Evolutionary conservation across 345 rosid genomes (phyloP).

Genomic region (Brassica incana): DNA sequence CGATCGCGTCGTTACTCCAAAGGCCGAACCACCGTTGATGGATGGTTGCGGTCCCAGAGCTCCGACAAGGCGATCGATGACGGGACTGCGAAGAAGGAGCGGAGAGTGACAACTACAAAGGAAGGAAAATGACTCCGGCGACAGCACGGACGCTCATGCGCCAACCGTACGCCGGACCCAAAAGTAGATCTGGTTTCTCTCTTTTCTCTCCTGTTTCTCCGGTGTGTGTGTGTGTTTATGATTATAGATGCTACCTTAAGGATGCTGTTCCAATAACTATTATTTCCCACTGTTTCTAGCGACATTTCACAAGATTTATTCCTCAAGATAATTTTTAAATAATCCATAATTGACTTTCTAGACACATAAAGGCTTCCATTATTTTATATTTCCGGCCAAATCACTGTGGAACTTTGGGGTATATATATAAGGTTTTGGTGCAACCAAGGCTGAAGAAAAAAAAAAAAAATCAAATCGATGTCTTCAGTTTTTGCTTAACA

Average conservation of each 20-base stretch:
- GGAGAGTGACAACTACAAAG: too few species aligned
- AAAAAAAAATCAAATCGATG: background rate
- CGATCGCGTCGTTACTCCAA: too few species aligned
- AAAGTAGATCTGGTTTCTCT: too few species aligned
- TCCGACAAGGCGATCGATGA: too few species aligned
- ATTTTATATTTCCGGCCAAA: background rate
- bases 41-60: too few species aligned
- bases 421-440: conserved; percentile 12
- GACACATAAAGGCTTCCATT: background rate
- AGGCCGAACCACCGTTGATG: too few species aligned
- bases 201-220: too few species aligned
- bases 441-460: background rate
- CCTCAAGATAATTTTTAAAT: conserved; percentile 9
- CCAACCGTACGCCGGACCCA: too few species aligned
- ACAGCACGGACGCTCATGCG: too few species aligned
- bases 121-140: too few species aligned
- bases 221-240: too few species aligned
- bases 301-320: conserved; percentile 18
- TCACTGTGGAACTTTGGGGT: background rate
- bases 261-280: conserved; percentile 3
- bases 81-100: too few species aligned
- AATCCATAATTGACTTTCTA: background rate
- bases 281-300: conserved; percentile 5
- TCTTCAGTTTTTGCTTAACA: background rate
- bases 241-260: background rate